Evolutionary conservation across 164 flowering plant species (phyloP).

Genomic region (Saururus chinensis): DNA sequence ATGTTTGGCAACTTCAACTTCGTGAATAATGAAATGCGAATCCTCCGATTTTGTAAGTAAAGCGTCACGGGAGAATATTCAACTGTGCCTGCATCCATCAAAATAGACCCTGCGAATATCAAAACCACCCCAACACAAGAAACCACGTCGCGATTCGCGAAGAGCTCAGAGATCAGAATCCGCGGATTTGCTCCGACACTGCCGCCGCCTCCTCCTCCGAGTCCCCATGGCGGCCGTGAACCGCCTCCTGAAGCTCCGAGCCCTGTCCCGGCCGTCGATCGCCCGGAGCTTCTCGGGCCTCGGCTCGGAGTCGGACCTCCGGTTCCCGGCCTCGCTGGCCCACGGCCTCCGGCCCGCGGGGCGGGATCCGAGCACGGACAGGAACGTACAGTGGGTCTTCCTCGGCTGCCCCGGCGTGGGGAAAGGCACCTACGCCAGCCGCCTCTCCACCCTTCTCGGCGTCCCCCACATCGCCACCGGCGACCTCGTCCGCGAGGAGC

Average conservation of each 20-base stretch:
- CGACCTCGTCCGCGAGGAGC: conserved; percentile 87
- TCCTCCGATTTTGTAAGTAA: no score
- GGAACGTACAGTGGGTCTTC: conserved; percentile 83
- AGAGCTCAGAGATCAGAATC: no score
- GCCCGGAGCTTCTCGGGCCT: conserved; percentile 7
- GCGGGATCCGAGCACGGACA: conserved; percentile 14
- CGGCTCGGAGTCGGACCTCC: conserved; percentile 9
- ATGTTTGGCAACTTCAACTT: no score
- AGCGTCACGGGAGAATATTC: no score
- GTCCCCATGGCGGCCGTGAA: conserved; percentile 36
- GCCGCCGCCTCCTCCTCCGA: no score
- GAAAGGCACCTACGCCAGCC: conserved; percentile 85
- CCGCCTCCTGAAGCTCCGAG: conserved; percentile 21
- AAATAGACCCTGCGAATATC: no score
- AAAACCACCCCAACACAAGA: no score
- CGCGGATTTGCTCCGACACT: no score
- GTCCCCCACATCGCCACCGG: conserved; percentile 98
- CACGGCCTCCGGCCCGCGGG: conserved; percentile 8
- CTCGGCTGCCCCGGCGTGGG: conserved; percentile 97
- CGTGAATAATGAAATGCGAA: no score
- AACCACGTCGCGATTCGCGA: no score
- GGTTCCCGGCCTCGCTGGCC: conserved; percentile 10
- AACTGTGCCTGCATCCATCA: no score
- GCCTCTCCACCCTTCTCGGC: conserved; percentile 63
- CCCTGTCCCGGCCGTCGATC: neutral